Evolutionary conservation across 805 yeast genomes (phyloP), one percentile per base, ranked within the genome.

Genomic region (Clavispora carvajalis): DNA sequence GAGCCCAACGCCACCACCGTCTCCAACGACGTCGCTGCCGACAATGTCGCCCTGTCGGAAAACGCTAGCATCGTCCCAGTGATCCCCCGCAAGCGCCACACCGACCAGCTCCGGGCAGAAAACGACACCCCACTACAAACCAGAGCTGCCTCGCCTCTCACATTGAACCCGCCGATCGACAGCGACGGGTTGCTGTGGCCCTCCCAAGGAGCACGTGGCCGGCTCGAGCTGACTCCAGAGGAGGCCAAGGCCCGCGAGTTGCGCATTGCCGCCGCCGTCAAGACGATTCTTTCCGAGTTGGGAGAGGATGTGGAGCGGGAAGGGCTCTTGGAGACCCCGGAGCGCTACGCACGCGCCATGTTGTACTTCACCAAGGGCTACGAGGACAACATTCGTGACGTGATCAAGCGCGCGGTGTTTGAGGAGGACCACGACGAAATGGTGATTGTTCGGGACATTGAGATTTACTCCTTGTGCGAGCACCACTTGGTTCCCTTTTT

Each of bases 361-460:
- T 73, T 93, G 34, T 91, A 73, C 57, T 88, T 93, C 71, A 93
- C 99, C 16, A 87, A 88, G 59, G 99, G 99, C 17, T 93, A 93
- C 58, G 96, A 91, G 63, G 95, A 90, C 52, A 90, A 89, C 60
- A 84, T 93, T 45, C 75, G 86, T 47, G 95, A 87, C 57, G 96
- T 89, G 21, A 85, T 93, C 56, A 91, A 93, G 54, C 75, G 90
- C 45, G 99, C 99, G 0, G 95, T 93, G 6, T 93, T 93, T 54
- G 97, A 93, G 60, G 98, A 93, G 60, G 95, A 93, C 59, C 99
- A 93, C 59, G 98, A 93, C 61, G 99, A 93, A 59, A 93, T 93
- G 98, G 98, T 93, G 36, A 90, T 93, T 48, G 99, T 93, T 19
- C 77, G 91, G 57, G 97, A 93, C 62, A 93, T 93, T 43, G 96